These are phyloP conservation scores for Begonia masoniana DNA, from an alignment of 306 rosid species.

Conservation along the genomic window DNA sequence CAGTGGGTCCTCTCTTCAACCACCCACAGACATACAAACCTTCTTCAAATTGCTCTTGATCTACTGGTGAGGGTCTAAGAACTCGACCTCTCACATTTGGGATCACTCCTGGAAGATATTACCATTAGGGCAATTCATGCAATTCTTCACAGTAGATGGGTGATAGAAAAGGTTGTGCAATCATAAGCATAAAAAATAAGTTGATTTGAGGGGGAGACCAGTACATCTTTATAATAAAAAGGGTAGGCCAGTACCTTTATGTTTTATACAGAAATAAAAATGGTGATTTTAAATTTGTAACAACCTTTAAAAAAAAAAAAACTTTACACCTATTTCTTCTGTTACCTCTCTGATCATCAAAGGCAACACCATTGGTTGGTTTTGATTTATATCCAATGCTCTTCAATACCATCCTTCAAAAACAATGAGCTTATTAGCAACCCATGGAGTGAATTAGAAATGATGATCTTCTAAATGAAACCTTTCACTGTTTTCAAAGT, in stretches of 20 bases:
- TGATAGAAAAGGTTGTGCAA: too few species aligned
- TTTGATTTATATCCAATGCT: conserved; percentile 92
- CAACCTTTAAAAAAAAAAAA: background rate
- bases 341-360: conserved; percentile 69
- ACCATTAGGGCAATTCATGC: conserved; percentile 5
- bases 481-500: background rate
- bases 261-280: too few species aligned
- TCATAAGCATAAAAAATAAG: too few species aligned
- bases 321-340: background rate
- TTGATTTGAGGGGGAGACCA: too few species aligned
- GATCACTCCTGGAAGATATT: conserved; percentile 51
- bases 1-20: conserved; percentile 99
- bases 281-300: too few species aligned
- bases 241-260: too few species aligned
- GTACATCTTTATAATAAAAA: too few species aligned
- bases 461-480: background rate
- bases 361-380: conserved; percentile 76
- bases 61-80: conserved; percentile 27
- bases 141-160: too few species aligned
- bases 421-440: conserved; percentile 4
- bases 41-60: conserved; percentile 35
- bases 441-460: background rate
- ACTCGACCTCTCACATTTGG: conserved; percentile 79
- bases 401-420: conserved; percentile 69
- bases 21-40: conserved; percentile 91